These are phyloP conservation scores for Penicillium capsulatum DNA, from an alignment of 2,329 filamentous ascomycete species.

Conservation along the genomic window DNA sequence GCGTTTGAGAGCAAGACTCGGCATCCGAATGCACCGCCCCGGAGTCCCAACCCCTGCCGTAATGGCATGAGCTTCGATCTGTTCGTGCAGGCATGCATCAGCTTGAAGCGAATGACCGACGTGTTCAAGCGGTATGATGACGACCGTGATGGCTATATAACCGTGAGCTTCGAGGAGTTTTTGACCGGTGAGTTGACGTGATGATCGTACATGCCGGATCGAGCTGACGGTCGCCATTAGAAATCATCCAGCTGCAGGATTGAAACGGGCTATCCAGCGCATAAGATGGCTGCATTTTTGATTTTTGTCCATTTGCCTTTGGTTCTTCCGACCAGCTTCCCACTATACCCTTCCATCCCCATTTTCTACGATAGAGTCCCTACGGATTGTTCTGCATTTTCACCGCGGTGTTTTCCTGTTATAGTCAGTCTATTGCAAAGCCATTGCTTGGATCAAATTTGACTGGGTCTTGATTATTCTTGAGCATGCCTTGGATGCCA, in stretches of 20 bases:
- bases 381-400: too few species aligned
- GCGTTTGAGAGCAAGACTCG: slow-evolving; percentile 68
- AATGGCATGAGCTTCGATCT: slow-evolving; percentile 86
- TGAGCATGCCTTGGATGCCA: neutral
- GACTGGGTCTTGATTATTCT: too few species aligned
- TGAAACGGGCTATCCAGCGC: too few species aligned
- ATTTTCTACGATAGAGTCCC: too few species aligned
- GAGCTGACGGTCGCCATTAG: slow-evolving; percentile 7
- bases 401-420: too few species aligned
- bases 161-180: slow-evolving; percentile 76
- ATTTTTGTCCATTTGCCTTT: too few species aligned
- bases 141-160: slow-evolving; percentile 90
- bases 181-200: slow-evolving; percentile 52
- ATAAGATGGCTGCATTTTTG: too few species aligned
- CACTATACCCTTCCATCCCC: too few species aligned
- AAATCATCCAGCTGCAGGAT: slow-evolving; percentile 37
- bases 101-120: slow-evolving; percentile 96
- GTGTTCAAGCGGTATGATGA: slow-evolving; percentile 99
- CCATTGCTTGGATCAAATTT: too few species aligned
- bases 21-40: slow-evolving; percentile 36
- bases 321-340: too few species aligned
- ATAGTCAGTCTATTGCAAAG: too few species aligned
- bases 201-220: neutral
- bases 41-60: slow-evolving; percentile 22
- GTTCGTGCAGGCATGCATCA: slow-evolving; percentile 97